Percentiles rank a stretch among this genome's conserved stretches.
Conservation (phyloP, 1,284 basidiomycete species). For the Moesziomyces sp. region DNA sequence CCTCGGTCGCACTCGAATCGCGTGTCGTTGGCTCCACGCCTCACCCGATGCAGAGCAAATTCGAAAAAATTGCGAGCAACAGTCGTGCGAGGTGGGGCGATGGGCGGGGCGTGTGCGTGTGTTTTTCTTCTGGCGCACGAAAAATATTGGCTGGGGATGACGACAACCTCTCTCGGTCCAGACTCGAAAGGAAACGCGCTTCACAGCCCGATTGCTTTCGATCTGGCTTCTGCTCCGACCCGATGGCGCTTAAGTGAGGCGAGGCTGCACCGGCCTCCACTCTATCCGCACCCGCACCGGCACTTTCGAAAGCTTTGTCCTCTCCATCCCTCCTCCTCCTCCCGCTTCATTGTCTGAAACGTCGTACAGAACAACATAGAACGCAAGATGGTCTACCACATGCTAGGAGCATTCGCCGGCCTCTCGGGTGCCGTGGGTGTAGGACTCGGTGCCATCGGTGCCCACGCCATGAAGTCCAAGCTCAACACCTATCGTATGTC, state of each 20-base stretch:
- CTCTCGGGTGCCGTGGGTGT: constrained; percentile 55
- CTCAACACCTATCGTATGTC: constrained; percentile 58
- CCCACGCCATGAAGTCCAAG: constrained; percentile 61
- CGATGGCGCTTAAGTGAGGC: no score
- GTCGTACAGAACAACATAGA: background rate
- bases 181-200: no score
- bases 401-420: constrained; percentile 51
- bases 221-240: no score
- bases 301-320: no score
- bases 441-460: constrained; percentile 57
- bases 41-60: background rate
- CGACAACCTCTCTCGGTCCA: no score
- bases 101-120: background rate
- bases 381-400: constrained; percentile 35
- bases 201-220: no score
- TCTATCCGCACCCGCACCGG: background rate
- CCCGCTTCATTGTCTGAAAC: no score
- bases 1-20: background rate
- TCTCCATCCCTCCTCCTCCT: background rate
- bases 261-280: no score
- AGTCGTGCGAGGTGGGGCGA: no score
- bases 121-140: no score
- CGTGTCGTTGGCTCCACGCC: background rate
- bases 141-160: no score
- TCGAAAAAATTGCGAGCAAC: background rate